These are phyloP conservation scores for Pythium brachiatum DNA, from an alignment of 352 stramenopile species.

Conservation along the genomic window DNA sequence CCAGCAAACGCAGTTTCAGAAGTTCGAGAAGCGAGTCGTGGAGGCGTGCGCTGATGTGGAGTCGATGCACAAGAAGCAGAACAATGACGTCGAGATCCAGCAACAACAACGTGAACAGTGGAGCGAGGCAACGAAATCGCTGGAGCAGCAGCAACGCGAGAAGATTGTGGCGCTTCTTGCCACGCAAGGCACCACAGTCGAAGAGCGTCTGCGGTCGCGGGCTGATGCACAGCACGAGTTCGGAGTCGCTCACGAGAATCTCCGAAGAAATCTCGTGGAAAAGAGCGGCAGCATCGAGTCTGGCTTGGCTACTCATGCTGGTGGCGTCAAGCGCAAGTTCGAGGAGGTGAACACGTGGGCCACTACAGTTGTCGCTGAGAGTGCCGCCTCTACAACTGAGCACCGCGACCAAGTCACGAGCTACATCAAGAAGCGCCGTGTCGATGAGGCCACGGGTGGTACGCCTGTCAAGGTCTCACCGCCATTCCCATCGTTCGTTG, in stretches of 20 bases:
- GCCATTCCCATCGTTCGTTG: slow-evolving; percentile 20
- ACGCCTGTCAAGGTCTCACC: slow-evolving; percentile 24
- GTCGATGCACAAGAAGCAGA: slow-evolving; percentile 18
- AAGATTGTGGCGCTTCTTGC: not conserved
- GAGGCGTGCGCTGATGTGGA: slow-evolving; percentile 13
- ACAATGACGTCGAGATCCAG: slow-evolving; percentile 8
- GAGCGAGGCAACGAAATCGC: slow-evolving; percentile 5
- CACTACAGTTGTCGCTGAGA: slow-evolving; percentile 10
- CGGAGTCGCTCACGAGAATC: slow-evolving; percentile 1
- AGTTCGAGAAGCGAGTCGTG: slow-evolving; percentile 19
- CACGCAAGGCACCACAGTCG: not conserved
- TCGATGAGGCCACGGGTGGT: slow-evolving; percentile 19
- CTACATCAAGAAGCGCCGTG: slow-evolving; percentile 27
- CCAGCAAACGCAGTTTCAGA: slow-evolving; percentile 22
- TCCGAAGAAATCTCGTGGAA: slow-evolving; percentile 7
- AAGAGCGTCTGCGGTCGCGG: slow-evolving; percentile 10
- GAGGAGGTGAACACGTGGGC: slow-evolving; percentile 1
- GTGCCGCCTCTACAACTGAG: not conserved
- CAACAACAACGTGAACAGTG: slow-evolving; percentile 8
- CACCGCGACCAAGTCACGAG: slow-evolving; percentile 14
- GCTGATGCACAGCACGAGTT: slow-evolving; percentile 1
- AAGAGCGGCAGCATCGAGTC: slow-evolving; percentile 4
- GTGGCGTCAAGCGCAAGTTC: slow-evolving; percentile 27
- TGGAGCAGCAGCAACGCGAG: slow-evolving; percentile 18
- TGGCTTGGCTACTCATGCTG: slow-evolving; percentile 8